These are phyloP conservation scores for Xylaria intraflava DNA, from an alignment of 495 filamentous ascomycete genomes.

Conservation along the genomic window DNA sequence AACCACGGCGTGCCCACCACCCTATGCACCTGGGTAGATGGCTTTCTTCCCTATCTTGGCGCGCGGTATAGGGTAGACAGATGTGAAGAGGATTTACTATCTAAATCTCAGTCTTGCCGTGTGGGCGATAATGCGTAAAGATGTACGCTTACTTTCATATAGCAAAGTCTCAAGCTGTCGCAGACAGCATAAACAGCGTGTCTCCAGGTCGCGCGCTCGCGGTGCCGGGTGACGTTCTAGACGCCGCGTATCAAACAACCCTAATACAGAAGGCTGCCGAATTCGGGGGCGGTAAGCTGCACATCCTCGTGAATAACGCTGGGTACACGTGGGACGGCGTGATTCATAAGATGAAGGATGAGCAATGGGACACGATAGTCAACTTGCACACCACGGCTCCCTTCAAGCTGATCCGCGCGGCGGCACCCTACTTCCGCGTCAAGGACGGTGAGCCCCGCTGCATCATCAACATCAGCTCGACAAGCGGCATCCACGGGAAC, in stretches of 20 bases:
- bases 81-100: too few species aligned
- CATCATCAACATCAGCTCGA: conserved; percentile 76
- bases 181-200: conserved; percentile 55
- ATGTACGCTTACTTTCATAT: conserved; percentile 27
- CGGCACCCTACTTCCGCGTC: conserved; percentile 79
- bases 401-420: conserved; percentile 72
- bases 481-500: conserved; percentile 75
- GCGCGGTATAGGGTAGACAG: too few species aligned
- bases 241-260: conserved; percentile 56
- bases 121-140: not conserved
- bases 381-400: conserved; percentile 74
- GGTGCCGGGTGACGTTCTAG: conserved; percentile 66
- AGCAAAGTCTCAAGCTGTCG: conserved; percentile 57
- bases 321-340: conserved; percentile 86
- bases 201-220: conserved; percentile 58
- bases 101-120: not conserved
- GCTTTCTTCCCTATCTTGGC: not conserved
- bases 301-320: conserved; percentile 84
- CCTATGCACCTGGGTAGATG: not conserved
- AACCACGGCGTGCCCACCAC: not conserved
- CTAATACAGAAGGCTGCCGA: conserved; percentile 68
- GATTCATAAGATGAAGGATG: conserved; percentile 88
- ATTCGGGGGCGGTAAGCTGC: conserved; percentile 79
- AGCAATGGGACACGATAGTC: conserved; percentile 84
- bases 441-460: conserved; percentile 71